A percentile compares a stretch with the other conserved stretches of the same genome.
Conservation (phyloP, 768 basidiomycete species). For the Mycena maculata region DNA sequence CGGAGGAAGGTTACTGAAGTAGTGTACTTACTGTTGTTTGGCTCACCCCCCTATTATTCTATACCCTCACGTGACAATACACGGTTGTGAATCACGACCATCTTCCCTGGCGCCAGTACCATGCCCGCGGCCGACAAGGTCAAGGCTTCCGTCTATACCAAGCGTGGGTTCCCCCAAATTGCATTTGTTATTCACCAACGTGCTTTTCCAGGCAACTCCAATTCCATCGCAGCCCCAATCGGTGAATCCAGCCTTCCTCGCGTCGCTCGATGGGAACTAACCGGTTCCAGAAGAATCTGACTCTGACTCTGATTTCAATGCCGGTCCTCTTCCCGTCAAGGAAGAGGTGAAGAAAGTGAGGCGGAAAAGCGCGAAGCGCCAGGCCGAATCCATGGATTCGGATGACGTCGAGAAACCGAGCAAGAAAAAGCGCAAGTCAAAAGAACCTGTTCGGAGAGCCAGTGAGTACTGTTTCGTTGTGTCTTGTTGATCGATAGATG, state of each 20-base stretch:
- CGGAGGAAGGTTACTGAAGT: too few species aligned
- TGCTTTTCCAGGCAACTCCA: constrained; percentile 42
- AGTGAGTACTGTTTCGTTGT: not conserved
- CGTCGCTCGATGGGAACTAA: not conserved
- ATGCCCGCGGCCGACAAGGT: not conserved
- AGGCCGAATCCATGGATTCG: constrained; percentile 24
- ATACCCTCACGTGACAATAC: too few species aligned
- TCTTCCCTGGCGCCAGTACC: too few species aligned
- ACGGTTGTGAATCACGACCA: too few species aligned
- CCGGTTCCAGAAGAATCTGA: constrained; percentile 51
- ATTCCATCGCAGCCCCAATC: constrained; percentile 46
- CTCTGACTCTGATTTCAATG: constrained; percentile 63
- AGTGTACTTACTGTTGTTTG: too few species aligned
- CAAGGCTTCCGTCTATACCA: constrained; percentile 40
- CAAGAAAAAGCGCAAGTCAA: constrained; percentile 16
- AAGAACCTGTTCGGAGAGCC: not conserved
- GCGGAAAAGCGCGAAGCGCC: constrained; percentile 41
- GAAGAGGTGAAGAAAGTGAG: constrained; percentile 28
- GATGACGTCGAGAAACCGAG: constrained; percentile 10
- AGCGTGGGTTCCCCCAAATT: constrained; percentile 38
- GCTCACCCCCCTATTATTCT: too few species aligned
- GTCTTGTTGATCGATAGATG: too few species aligned
- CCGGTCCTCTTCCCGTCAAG: constrained; percentile 47
- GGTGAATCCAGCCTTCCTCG: constrained; percentile 40
- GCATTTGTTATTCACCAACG: not conserved